Evolutionary conservation across 1,284 basidiomycete species (phyloP), one percentile per base, ranked within the genome.

Genomic region (Tilletia setariae): DNA sequence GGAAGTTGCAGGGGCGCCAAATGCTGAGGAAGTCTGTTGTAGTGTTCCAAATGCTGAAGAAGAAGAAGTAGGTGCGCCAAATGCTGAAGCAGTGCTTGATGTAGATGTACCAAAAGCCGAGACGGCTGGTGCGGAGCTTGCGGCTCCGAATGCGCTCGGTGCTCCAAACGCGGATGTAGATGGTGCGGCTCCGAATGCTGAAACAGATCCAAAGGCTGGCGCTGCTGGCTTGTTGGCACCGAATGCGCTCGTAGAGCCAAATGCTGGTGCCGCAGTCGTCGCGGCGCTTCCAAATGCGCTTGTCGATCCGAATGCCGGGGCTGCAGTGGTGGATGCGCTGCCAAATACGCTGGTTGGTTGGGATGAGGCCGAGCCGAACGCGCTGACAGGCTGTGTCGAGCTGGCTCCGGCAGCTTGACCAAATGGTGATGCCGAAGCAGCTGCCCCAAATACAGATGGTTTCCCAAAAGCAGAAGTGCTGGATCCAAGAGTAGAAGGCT

Each of bases 121-220:
- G 30, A 59, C 28, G 11, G 56, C 30, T 11, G 30, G 56, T 35
- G 56, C 56, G 28, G 32, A 25, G 16, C 16, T 61, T 30, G 53
- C 28, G 8, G 53, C 53, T 23, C 53, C 53, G 28, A 59, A 59
- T 19, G 53, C 53, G 53, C 53, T 59, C 53, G 53, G n/a, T 30
- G 23, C 28, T 9, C 53, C 53, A 59, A 59, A 59, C 15, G 51
- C 21, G 4, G 51, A 23, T 25, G 13, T 16, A 28, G n/a, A 28
- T 49, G 46, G 7, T n/a, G 46, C 46, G 21, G 46, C 46, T n/a
- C 46, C 46, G 19, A 49, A 49, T 7, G 46, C 46, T 7, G 46
- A 6, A 19, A 3, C 19, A 6, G 46, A 49, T 49, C 35, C 35
- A 40, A 40, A 40, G 4, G 35, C 35, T 40, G 35, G 35, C 11